Percentiles rank a stretch among this genome's conserved stretches.
Conservation (phyloP, 2,329 filamentous ascomycete species). For the Didymella glomerata region DNA sequence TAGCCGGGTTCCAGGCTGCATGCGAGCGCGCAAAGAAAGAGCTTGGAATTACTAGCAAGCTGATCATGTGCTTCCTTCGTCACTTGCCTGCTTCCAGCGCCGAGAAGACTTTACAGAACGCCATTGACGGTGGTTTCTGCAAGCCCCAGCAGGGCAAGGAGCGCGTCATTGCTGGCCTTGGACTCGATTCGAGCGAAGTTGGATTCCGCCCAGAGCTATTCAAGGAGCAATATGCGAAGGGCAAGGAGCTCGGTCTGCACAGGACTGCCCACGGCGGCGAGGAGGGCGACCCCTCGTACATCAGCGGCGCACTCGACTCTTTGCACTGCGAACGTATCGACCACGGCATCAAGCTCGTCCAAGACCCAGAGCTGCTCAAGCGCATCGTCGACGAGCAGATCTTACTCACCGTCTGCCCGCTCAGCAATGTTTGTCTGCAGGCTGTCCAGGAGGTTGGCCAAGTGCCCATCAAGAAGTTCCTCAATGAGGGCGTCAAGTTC, state of each 20-base stretch:
- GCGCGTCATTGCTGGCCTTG: slow-evolving; percentile 67
- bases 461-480: slow-evolving; percentile 69
- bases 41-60: slow-evolving; percentile 69
- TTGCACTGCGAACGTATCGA: slow-evolving; percentile 74
- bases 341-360: slow-evolving; percentile 72
- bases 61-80: slow-evolving; percentile 77
- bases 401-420: slow-evolving; percentile 75
- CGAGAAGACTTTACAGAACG: slow-evolving; percentile 51
- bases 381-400: slow-evolving; percentile 65
- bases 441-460: slow-evolving; percentile 56
- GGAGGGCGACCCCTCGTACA: slow-evolving; percentile 74
- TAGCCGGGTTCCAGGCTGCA: slow-evolving; percentile 69
- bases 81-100: slow-evolving; percentile 69
- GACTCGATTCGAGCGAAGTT: slow-evolving; percentile 69
- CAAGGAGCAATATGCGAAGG: slow-evolving; percentile 66
- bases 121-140: slow-evolving; percentile 55
- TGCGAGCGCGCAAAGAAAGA: slow-evolving; percentile 67
- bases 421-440: slow-evolving; percentile 74
- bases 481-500: slow-evolving; percentile 71
- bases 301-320: slow-evolving; percentile 68
- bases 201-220: slow-evolving; percentile 63
- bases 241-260: slow-evolving; percentile 61
- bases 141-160: slow-evolving; percentile 56
- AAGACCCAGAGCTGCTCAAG: slow-evolving; percentile 66
- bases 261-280: slow-evolving; percentile 81